Evolutionary conservation across 2,329 filamentous ascomycete genomes (phyloP).

Genomic region (Cytospora chrysosperma): DNA sequence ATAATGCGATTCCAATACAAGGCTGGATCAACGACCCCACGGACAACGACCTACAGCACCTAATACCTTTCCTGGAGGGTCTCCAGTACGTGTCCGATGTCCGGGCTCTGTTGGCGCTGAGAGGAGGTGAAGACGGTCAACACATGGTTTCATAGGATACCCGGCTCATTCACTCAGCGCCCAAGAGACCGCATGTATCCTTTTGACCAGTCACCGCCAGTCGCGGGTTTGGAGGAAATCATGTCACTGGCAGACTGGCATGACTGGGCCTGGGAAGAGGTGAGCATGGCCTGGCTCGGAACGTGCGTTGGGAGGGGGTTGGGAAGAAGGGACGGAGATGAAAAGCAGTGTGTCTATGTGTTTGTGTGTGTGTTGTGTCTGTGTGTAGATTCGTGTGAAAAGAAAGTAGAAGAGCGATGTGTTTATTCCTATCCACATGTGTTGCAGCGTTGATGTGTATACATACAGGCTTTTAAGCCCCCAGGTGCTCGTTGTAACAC

Average conservation of each 20-base stretch:
- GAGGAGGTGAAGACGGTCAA: conserved; percentile 78
- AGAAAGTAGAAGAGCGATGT: conserved; percentile 17
- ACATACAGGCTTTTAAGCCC: neutral
- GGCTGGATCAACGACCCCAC: conserved; percentile 99
- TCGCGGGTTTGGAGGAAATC: no score
- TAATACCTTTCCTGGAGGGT: conserved; percentile 89
- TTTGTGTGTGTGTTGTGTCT: neutral
- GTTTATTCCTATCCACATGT: conserved; percentile 8
- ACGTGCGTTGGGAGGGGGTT: neutral
- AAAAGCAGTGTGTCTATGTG: neutral
- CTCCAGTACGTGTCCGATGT: conserved; percentile 97
- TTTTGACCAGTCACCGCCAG: neutral
- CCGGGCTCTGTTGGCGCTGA: conserved; percentile 80
- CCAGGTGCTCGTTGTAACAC: no score
- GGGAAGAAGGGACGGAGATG: neutral
- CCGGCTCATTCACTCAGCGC: neutral
- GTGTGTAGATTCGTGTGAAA: conserved; percentile 8
- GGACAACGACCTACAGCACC: conserved; percentile 89
- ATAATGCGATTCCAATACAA: conserved; percentile 98
- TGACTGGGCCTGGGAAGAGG: neutral
- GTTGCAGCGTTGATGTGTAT: neutral
- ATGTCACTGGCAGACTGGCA: no score
- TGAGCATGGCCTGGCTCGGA: neutral
- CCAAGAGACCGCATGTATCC: neutral
- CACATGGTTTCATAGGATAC: conserved; percentile 44